These are phyloP conservation scores for Cucumis melo DNA, from an alignment of 306 rosid genomes.

Conservation along the genomic window DNA sequence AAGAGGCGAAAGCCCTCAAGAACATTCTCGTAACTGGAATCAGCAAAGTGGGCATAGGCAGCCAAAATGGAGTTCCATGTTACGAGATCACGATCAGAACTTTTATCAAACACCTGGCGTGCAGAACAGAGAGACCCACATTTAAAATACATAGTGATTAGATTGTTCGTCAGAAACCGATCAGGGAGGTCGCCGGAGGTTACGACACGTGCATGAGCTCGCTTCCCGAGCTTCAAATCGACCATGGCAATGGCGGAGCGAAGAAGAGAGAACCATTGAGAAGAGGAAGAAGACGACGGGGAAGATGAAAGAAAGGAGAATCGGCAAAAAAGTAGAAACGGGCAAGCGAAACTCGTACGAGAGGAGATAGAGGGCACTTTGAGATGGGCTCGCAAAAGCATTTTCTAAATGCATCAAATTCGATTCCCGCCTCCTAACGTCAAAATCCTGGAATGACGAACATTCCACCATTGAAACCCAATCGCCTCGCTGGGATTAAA, in stretches of 20 bases:
- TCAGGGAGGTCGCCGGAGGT: conserved; percentile 29
- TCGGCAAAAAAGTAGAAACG: not conserved
- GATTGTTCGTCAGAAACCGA: conserved; percentile 52
- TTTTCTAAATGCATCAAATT: not conserved
- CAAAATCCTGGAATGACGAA: not conserved
- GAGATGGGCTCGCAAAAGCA: conserved; percentile 25
- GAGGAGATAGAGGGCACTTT: conserved; percentile 12
- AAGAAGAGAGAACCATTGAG: conserved; percentile 53
- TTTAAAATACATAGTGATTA: conserved; percentile 51
- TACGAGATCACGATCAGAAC: conserved; percentile 44
- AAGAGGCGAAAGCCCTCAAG: conserved; percentile 40
- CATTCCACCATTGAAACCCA: not conserved
- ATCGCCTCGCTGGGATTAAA: not conserved
- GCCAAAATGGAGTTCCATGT: conserved; percentile 75
- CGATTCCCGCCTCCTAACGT: not conserved
- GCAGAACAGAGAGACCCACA: conserved; percentile 49
- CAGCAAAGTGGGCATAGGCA: conserved; percentile 35
- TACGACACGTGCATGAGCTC: conserved; percentile 41
- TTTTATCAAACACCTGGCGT: conserved; percentile 53
- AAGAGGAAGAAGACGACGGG: conserved; percentile 8
- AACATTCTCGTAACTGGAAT: conserved; percentile 11
- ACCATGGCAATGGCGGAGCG: conserved; percentile 39
- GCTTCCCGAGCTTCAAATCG: conserved; percentile 47
- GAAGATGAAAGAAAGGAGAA: not conserved
- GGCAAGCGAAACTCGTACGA: not conserved